Base-by-base conservation (phyloP, 257 asterid genomes). In the Paulownia fortunei region DNA sequence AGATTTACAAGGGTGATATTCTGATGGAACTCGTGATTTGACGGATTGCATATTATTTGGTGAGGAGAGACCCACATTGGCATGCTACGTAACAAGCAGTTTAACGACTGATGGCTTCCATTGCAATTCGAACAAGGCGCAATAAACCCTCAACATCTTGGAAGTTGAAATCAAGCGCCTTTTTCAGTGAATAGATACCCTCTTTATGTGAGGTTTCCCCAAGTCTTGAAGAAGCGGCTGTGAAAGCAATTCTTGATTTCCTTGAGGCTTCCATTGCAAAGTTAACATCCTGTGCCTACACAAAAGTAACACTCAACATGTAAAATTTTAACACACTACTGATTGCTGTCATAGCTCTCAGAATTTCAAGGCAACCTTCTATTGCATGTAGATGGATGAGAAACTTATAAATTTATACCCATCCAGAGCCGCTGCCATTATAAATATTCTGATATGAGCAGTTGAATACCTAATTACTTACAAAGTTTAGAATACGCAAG, bases 241-340 rank as follows among this genome's bases (percentile, higher is more conserved):
- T 76, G 59, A 90, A 89, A 76, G 98, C 95, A 60, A 67, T 77
- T 79, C 92, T 80, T 26, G 98, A 92, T 87, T 88, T 96, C 89
- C 90, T 89, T 30, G 99, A 89, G 83, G 98, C 98, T 75, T 96
- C 99, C 99, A 96, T 93, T 27, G 98, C 97, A 74, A 82, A 80
- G 72, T 69, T 85, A 82, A 89, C 96, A 77, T 93, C 96, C 70
- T 89, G 97, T 56, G 97, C 96, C 99, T 96, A 80, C 54, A 84
- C 73, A 83, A 61, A 63, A 62, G 72, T 69, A 52, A 74, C 54
- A 74, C 27, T 2, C 30, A 42, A 59, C 72, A 61, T 52, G 49
- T 19, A 59, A 66, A 46, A 41, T 44, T 42, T 37, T 16, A 46
- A 77, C 44, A 39, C 44, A 26, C 47, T 13, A 52, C 21, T 15